Conservation (phyloP, 257 asterid genomes). For the Nicotiana undulata region DNA sequence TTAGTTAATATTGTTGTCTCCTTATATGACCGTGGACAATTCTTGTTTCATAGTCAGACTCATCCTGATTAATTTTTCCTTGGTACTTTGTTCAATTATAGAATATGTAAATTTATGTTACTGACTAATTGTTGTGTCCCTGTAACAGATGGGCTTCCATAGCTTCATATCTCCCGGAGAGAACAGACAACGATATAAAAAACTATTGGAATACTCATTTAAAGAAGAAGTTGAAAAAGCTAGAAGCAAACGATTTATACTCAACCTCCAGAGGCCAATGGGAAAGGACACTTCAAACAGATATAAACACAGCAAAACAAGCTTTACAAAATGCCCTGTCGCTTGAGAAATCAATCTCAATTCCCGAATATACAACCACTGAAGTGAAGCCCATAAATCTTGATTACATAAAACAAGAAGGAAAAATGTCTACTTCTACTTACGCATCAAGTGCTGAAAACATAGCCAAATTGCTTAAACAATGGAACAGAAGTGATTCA, state of each 20-base stretch:
- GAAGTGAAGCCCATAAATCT: not conserved
- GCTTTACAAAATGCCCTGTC: constrained; percentile 78
- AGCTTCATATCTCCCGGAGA: constrained; percentile 88
- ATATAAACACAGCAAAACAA: constrained; percentile 77
- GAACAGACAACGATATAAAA: constrained; percentile 93
- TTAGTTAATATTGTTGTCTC: too few relatives aligned
- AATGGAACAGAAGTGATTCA: constrained; percentile 41
- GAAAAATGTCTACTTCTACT: constrained; percentile 6
- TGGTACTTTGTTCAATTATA: too few relatives aligned
- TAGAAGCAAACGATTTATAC: constrained; percentile 11
- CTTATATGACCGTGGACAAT: too few relatives aligned
- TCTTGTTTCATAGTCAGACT: too few relatives aligned
- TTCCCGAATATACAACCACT: not conserved
- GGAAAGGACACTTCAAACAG: constrained; percentile 76
- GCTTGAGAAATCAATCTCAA: constrained; percentile 17
- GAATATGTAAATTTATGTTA: too few relatives aligned
- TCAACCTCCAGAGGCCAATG: constrained; percentile 70
- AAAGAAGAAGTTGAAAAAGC: constrained; percentile 66
- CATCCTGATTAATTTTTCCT: too few relatives aligned
- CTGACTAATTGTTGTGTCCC: not conserved
- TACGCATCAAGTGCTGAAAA: constrained; percentile 89
- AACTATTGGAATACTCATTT: constrained; percentile 95
- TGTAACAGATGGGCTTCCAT: constrained; percentile 96
- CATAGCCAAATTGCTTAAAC: constrained; percentile 62
- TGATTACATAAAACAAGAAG: not conserved